These are phyloP conservation scores for Penicillium steckii DNA, from an alignment of 495 filamentous ascomycete genomes.

Conservation along the genomic window DNA sequence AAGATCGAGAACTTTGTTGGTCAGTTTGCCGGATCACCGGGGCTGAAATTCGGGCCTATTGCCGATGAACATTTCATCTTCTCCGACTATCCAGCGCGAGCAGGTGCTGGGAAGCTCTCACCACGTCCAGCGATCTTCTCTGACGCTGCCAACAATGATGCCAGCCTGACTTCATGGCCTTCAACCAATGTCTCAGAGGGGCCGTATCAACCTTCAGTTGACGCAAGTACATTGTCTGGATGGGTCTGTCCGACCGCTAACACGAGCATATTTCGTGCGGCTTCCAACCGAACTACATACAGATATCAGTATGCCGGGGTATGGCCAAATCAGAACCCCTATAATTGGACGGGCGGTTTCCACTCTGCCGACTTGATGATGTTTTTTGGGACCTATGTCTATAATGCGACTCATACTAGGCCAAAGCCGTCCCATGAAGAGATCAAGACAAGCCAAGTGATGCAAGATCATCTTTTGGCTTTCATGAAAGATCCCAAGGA, in stretches of 20 bases:
- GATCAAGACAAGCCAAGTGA: slow-evolving; percentile 31
- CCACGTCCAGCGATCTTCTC: slow-evolving; percentile 8
- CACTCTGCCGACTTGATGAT: slow-evolving; percentile 44
- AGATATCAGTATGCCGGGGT: slow-evolving; percentile 48
- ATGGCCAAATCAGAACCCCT: slow-evolving; percentile 42
- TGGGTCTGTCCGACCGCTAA: slow-evolving; percentile 11
- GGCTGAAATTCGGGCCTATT: slow-evolving; percentile 8
- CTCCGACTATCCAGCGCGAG: slow-evolving; percentile 13
- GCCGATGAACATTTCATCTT: slow-evolving; percentile 9
- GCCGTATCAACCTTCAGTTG: background rate
- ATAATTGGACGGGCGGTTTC: slow-evolving; percentile 40
- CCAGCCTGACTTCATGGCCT: background rate
- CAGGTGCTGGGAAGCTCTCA: slow-evolving; percentile 7
- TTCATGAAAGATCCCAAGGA: slow-evolving; percentile 42
- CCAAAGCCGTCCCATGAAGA: slow-evolving; percentile 26
- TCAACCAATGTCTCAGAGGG: slow-evolving; percentile 3
- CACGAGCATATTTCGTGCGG: slow-evolving; percentile 11
- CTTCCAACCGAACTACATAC: slow-evolving; percentile 22
- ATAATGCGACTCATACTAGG: slow-evolving; percentile 2
- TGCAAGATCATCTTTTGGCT: slow-evolving; percentile 45
- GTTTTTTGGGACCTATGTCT: slow-evolving; percentile 38
- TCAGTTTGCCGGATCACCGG: background rate
- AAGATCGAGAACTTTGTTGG: slow-evolving; percentile 34
- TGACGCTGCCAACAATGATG: slow-evolving; percentile 1
- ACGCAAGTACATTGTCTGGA: background rate